Evolutionary conservation across 345 rosid genomes (phyloP), one percentile per base, ranked within the genome.

Genomic region (Heritiera littoralis): DNA sequence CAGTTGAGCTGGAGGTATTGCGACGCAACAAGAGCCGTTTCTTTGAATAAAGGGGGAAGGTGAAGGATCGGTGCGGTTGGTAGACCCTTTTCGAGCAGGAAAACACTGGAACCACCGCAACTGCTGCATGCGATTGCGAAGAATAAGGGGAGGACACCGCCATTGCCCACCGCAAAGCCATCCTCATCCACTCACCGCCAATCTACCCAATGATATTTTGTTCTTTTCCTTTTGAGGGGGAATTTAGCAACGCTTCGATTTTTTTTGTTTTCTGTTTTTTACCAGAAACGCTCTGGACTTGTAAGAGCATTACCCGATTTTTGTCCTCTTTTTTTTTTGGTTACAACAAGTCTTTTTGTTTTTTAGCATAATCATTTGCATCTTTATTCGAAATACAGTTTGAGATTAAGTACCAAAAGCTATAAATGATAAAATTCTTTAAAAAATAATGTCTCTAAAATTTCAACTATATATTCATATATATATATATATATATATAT

Each of bases 91-190:
- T 38, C 32, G 64, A 54, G 64, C 30, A 54, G 18, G 32, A 55
- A 6, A 73, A 35, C 64, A 38, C 38, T 38, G 49, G 64, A 55
- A 55, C 6, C 1, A 10, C 63, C 1, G 76, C 48, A 52, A 17
- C 48, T 0, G 63, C 32, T 23, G 70, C 20, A 14, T 7, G 20
- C 59, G 59, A 5, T 4, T 28, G 74, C 12, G 59, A 48, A 51
- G 59, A 55, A 38, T 45, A 35, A n/a, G 64, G 35, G 49, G 64
- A 73, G 48, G 76, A 54, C 32, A 73, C 64, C 35, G 76, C 58
- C 64, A 11, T 73, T 38, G 59, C 76, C 48, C 64, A 72, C 76
- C 76, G 48, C 76, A 73, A 35, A 73, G 76, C 76, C 76, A 73
- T 73, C 35, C 14, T 73, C 64, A 10, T 35, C 32, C 64, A 54